phyloP scores from a whole-genome alignment of 768 basidiomycete genomes.

The Russula emetica region DNA sequence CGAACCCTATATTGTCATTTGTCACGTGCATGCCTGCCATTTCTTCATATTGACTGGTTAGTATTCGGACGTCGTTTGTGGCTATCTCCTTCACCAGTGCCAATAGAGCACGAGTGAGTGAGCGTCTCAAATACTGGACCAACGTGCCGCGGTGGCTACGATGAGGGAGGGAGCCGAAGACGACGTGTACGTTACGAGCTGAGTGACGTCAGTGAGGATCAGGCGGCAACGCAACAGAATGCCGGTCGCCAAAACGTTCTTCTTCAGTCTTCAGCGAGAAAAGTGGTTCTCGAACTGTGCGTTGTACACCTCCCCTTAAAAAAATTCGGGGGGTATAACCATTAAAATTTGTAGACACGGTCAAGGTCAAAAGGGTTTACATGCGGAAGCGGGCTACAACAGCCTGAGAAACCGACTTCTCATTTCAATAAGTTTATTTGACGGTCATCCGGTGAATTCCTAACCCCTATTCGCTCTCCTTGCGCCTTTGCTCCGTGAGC shows the following conservation, averaged over 20 bases:
- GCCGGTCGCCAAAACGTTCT: background rate
- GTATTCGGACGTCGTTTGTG: no score
- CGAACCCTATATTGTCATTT: no score
- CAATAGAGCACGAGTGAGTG: background rate
- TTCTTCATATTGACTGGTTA: no score
- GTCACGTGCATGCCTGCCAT: no score
- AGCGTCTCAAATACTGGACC: background rate
- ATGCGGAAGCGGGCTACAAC: background rate
- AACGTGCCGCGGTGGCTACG: background rate
- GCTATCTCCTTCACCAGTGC: background rate
- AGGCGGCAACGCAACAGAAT: background rate
- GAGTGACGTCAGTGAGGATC: background rate
- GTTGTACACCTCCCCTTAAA: background rate
- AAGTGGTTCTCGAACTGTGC: background rate
- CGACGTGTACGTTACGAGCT: background rate
- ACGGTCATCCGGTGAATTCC: background rate
- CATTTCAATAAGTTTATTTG: no score
- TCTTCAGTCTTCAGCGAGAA: background rate
- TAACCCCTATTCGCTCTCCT: background rate
- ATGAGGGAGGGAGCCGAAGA: background rate
- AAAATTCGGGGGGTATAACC: background rate
- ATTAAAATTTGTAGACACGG: no score
- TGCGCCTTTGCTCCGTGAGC: no score
- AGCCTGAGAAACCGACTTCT: background rate
- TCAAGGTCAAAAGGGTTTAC: background rate